These are phyloP conservation scores for Lipomyces yamadae DNA, from an alignment of 805 yeast species.

Conservation along the genomic window DNA sequence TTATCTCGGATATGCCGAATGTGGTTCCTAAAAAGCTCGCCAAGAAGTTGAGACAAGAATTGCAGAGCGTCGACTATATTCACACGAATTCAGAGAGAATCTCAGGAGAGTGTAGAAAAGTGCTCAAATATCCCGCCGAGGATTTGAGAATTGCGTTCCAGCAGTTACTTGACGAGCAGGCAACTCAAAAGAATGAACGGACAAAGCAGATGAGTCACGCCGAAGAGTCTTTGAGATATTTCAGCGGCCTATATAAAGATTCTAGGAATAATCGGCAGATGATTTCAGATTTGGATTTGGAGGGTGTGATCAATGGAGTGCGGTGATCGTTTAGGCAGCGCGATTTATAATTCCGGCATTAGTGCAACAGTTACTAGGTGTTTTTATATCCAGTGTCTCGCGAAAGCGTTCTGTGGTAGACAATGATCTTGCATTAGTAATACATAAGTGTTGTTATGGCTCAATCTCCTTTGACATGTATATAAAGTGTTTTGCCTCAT, in stretches of 20 bases:
- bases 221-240: slow-evolving; percentile 60
- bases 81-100: slow-evolving; percentile 78
- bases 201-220: slow-evolving; percentile 59
- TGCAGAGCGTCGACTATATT: slow-evolving; percentile 73
- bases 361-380: neutral
- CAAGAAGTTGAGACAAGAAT: slow-evolving; percentile 64
- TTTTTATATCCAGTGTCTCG: neutral
- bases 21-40: slow-evolving; percentile 87
- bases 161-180: slow-evolving; percentile 63
- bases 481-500: neutral
- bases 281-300: slow-evolving; percentile 30
- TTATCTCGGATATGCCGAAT: slow-evolving; percentile 80
- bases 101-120: slow-evolving; percentile 79
- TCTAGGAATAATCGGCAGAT: slow-evolving; percentile 20
- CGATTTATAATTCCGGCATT: neutral
- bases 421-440: neutral
- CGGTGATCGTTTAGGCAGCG: neutral
- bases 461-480: slow-evolving; percentile 2
- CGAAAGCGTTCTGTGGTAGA: neutral
- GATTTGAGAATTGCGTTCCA: slow-evolving; percentile 78
- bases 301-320: slow-evolving; percentile 12
- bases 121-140: slow-evolving; percentile 77
- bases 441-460: neutral
- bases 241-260: slow-evolving; percentile 55
- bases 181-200: slow-evolving; percentile 60